Conservation (phyloP, 1,284 basidiomycete genomes). For the Ganoderma lingzhi region DNA sequence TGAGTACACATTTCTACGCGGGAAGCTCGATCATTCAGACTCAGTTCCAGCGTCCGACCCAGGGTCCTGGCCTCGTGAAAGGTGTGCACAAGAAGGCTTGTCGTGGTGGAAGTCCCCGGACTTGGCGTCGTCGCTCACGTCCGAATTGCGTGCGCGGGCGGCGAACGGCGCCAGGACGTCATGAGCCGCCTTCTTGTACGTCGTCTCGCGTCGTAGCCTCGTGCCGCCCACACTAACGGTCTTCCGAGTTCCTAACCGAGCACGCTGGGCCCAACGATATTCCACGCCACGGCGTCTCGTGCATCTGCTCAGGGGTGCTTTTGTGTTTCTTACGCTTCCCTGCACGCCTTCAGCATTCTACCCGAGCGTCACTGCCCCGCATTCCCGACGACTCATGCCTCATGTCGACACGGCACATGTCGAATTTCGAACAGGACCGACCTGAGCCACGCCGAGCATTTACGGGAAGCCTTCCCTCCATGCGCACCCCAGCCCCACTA, state of each 20-base stretch:
- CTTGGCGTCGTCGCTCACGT: not conserved
- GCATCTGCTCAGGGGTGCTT: not conserved
- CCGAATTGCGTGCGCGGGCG: not conserved
- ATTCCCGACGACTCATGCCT: not conserved
- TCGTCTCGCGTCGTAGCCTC: not conserved
- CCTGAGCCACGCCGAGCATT: not conserved
- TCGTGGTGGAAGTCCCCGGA: not conserved
- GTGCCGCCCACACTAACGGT: not conserved
- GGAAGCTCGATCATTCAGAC: not conserved
- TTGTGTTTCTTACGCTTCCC: not conserved
- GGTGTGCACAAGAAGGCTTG: not conserved
- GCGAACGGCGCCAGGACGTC: not conserved
- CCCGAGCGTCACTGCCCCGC: not conserved
- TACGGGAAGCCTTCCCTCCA: not conserved
- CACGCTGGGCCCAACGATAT: not conserved
- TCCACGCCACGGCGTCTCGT: not conserved
- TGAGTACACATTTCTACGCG: not conserved
- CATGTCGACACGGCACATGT: not conserved
- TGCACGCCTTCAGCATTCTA: not conserved
- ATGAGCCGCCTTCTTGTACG: not conserved
- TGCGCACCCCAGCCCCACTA: not conserved
- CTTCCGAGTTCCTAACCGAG: not conserved
- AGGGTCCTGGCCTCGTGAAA: not conserved
- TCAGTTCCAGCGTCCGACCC: not conserved
- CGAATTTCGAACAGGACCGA: not conserved